Evolutionary conservation across 2,329 filamentous ascomycete genomes (phyloP), one percentile per base, ranked within the genome.

Genomic region (Sporothrix brunneoviolacea): DNA sequence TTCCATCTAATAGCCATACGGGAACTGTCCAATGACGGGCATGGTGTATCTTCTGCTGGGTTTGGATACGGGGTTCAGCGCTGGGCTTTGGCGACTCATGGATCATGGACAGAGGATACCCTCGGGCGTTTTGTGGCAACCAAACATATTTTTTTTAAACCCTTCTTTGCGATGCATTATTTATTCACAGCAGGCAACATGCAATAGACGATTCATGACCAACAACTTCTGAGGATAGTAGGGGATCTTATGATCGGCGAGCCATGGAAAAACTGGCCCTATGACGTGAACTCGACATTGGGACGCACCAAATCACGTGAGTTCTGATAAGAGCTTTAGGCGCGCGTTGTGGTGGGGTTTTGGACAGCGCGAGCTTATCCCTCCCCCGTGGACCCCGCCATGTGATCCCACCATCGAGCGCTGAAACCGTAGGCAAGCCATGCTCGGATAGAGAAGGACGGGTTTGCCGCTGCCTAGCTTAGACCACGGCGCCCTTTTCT

Each of bases 381-480:
- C 16, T 10, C 27, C 19, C 38, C 27, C 19, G 35, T 38, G 41
- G 22, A 48, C 51, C 51, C 51, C 45, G 24, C 47, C 46, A 46
- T 50, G 50, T 52, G 50, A 51, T 43, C 6, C 12, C 16, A 12
- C n/a, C n/a, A n/a, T n/a, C n/a, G n/a, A n/a, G n/a, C n/a, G n/a
- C 21, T 28, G 24, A 10, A 28, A 28, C 24, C n/a, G n/a, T 28
- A 28, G 24, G 24, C 24, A 5, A 28, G 6, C 24, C 24, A 28
- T n/a, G n/a, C n/a, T n/a, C n/a, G n/a, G n/a, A n/a, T n/a, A n/a
- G n/a, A n/a, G n/a, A n/a, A n/a, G n/a, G 40, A 43, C 40, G 3
- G 24, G 19, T 19, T 18, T 15, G 41, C 41, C 41, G 45, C 32
- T 49, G 38, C 39, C 47, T 41, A 37, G 43, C 21, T 16, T 15